A percentile compares a stretch with the other conserved stretches of the same genome.
phyloP scores from a whole-genome alignment of 1,139 yeast genomes.

The Yamadazyma dushanensis region DNA sequence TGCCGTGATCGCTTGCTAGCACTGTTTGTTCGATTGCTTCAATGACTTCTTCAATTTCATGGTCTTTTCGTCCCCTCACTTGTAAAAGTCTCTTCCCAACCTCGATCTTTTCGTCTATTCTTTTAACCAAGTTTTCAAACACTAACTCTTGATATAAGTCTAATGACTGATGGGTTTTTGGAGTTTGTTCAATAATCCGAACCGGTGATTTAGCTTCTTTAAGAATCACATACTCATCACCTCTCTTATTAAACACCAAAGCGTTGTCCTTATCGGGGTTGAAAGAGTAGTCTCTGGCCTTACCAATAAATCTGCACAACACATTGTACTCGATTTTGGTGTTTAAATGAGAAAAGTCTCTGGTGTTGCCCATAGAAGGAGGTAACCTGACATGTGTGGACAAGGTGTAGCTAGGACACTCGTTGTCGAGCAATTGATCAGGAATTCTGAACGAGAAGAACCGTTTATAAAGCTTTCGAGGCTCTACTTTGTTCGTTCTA shows the following conservation, averaged over 20 bases:
- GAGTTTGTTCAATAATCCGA: slow-evolving; percentile 22
- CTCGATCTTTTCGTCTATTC: slow-evolving; percentile 28
- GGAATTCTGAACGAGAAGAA: slow-evolving; percentile 46
- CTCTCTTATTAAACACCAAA: slow-evolving; percentile 34
- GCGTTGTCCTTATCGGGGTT: slow-evolving; percentile 22
- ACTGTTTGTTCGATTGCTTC: slow-evolving; percentile 9
- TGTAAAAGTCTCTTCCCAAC: slow-evolving; percentile 9
- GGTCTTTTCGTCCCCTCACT: not conserved
- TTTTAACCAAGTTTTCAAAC: slow-evolving; percentile 26
- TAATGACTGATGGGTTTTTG: not conserved
- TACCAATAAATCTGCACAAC: slow-evolving; percentile 42
- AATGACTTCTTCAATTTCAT: slow-evolving; percentile 8
- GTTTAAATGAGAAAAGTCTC: slow-evolving; percentile 27
- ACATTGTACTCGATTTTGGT: slow-evolving; percentile 38
- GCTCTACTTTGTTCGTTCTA: slow-evolving; percentile 5
- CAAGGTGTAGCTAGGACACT: slow-evolving; percentile 34
- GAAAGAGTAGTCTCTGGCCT: slow-evolving; percentile 30
- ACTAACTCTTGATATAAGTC: slow-evolving; percentile 16
- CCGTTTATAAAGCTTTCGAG: slow-evolving; percentile 30
- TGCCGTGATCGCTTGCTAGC: slow-evolving; percentile 4
- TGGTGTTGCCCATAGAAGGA: slow-evolving; percentile 36
- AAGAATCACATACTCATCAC: slow-evolving; percentile 45
- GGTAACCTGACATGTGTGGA: slow-evolving; percentile 38
- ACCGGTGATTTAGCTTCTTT: slow-evolving; percentile 27
- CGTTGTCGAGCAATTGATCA: slow-evolving; percentile 36